Conservation (phyloP, 306 rosid genomes). For the Quillaja saponaria region DNA sequence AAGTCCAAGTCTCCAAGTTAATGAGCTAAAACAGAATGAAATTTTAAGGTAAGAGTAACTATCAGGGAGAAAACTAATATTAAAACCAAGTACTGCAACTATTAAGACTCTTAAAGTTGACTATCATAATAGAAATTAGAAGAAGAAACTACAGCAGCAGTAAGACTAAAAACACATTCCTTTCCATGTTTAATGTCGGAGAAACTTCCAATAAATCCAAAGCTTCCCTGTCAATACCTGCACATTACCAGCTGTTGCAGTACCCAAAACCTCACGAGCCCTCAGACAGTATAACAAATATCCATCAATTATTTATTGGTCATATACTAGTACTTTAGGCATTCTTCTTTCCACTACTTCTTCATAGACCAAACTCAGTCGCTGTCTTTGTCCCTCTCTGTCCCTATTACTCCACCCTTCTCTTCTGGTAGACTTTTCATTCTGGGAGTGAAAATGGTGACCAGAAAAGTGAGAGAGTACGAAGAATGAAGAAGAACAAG, state of each 20-base stretch:
- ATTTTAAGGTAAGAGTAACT: conserved; percentile 29
- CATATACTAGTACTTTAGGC: conserved; percentile 36
- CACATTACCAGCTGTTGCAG: conserved; percentile 51
- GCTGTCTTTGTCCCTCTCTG: conserved; percentile 24
- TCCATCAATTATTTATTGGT: conserved; percentile 36
- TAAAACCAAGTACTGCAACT: too few relatives aligned
- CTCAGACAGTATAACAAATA: conserved; percentile 34
- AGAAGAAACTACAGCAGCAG: conserved; percentile 34
- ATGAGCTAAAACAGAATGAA: conserved; percentile 26
- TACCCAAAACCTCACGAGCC: conserved; percentile 55
- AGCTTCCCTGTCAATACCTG: conserved; percentile 50
- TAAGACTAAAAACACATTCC: conserved; percentile 53
- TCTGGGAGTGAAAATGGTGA: conserved; percentile 53
- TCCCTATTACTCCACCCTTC: conserved; percentile 20
- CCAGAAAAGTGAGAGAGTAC: conserved; percentile 31
- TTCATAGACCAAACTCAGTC: conserved; percentile 28
- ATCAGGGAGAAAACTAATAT: conserved; percentile 14
- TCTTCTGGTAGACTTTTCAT: conserved; percentile 25
- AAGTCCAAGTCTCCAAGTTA: conserved; percentile 24
- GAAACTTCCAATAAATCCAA: conserved; percentile 73
- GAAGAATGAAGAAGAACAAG: conserved; percentile 39
- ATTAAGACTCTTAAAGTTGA: conserved; percentile 42
- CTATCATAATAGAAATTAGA: conserved; percentile 23
- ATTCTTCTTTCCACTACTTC: conserved; percentile 47
- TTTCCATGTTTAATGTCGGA: conserved; percentile 87